Conservation (phyloP, 2,329 filamentous ascomycete species). For the Ophiognomonia clavigignenti-juglandacearum region DNA sequence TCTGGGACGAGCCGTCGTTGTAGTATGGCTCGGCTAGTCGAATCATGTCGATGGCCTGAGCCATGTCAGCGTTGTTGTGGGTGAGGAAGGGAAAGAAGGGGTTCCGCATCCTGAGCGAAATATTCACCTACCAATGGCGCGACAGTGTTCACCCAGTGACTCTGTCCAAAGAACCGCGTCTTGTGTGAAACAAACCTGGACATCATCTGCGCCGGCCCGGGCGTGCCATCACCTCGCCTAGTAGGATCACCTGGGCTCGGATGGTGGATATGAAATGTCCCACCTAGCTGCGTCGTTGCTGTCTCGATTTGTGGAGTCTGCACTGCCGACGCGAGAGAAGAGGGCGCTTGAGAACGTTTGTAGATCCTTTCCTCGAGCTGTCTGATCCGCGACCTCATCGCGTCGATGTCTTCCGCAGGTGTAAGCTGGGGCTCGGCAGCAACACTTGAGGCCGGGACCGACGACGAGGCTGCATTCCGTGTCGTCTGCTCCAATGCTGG, state of each 20-base stretch:
- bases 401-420: too few relatives aligned
- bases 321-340: too few relatives aligned
- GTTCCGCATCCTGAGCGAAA: too few relatives aligned
- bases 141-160: slow-evolving; percentile 10
- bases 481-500: too few relatives aligned
- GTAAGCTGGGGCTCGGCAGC: too few relatives aligned
- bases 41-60: neutral
- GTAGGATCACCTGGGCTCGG: too few relatives aligned
- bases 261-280: slow-evolving; percentile 38
- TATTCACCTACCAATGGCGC: slow-evolving; percentile 5
- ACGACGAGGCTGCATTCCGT: too few relatives aligned
- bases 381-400: too few relatives aligned
- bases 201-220: neutral
- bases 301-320: slow-evolving; percentile 23
- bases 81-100: too few relatives aligned
- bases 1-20: neutral
- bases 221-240: too few relatives aligned
- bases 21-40: too few relatives aligned
- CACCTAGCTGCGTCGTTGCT: slow-evolving; percentile 33
- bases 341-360: slow-evolving; percentile 8
- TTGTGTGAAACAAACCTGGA: slow-evolving; percentile 11
- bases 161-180: slow-evolving; percentile 14
- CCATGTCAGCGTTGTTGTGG: neutral
- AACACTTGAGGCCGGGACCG: too few relatives aligned
- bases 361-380: slow-evolving; percentile 14